Percentiles rank a stretch among this genome's conserved stretches.
Conservation (phyloP, 768 basidiomycete genomes). For the Leccinum disarticulatum region DNA sequence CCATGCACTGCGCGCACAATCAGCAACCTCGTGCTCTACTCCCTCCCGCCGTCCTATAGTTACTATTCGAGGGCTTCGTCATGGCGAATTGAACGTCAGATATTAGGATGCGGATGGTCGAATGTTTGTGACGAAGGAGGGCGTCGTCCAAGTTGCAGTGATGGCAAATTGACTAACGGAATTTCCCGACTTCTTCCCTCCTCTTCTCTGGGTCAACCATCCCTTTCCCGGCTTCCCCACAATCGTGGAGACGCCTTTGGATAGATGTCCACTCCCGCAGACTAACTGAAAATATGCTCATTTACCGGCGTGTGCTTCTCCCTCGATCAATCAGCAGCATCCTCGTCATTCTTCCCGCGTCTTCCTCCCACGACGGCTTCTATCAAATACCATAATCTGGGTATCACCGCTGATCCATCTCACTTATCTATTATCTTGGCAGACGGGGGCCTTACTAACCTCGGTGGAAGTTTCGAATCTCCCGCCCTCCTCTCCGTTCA, state of each 20-base stretch:
- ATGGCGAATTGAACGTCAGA: too few species aligned
- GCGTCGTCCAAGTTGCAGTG: too few species aligned
- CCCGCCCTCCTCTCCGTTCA: neutral
- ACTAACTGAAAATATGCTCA: slow-evolving; percentile 8
- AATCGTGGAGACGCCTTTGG: neutral
- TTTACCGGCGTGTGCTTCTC: slow-evolving; percentile 4
- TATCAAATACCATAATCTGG: slow-evolving; percentile 18
- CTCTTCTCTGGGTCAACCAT: too few species aligned
- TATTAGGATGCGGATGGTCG: too few species aligned
- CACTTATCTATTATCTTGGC: neutral
- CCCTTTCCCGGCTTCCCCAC: slow-evolving; percentile 26
- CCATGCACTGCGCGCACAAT: too few species aligned
- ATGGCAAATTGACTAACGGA: too few species aligned
- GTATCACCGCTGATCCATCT: slow-evolving; percentile 13
- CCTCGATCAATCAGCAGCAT: slow-evolving; percentile 11
- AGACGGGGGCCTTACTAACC: slow-evolving; percentile 5
- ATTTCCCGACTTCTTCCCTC: too few species aligned
- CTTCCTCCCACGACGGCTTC: slow-evolving; percentile 27
- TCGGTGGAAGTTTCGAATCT: slow-evolving; percentile 7
- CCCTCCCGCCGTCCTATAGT: too few species aligned
- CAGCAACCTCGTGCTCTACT: too few species aligned
- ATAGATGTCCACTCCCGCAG: slow-evolving; percentile 2
- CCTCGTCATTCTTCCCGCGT: neutral
- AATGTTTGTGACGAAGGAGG: too few species aligned
- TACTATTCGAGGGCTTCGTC: too few species aligned